A percentile compares a stretch with the other conserved stretches of the same genome.
These are phyloP conservation scores for Psophocarpus tetragonolobus DNA, from an alignment of 306 rosid genomes.

Conservation along the genomic window DNA sequence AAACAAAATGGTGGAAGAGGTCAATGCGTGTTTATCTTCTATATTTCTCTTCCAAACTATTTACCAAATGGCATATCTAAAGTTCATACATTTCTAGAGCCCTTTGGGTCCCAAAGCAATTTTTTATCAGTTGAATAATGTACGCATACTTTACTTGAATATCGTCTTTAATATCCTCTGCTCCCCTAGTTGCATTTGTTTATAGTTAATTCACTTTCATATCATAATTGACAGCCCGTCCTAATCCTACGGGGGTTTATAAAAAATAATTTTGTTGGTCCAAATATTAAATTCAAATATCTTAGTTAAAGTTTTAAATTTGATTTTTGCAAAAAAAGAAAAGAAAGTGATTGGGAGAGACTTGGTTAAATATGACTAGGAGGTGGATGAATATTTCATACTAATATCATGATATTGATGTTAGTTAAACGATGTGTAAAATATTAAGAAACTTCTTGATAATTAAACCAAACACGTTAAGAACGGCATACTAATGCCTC, in stretches of 20 bases:
- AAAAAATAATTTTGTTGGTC: conserved; percentile 33
- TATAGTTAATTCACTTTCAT: conserved; percentile 38
- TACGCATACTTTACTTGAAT: conserved; percentile 31
- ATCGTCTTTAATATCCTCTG: conserved; percentile 33
- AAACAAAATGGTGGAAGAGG: conserved; percentile 51
- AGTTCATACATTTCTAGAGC: conserved; percentile 30
- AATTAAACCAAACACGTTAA: background rate
- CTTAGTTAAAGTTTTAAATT: no score
- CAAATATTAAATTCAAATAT: no score
- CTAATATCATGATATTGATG: no score
- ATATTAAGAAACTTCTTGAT: background rate
- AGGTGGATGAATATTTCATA: no score
- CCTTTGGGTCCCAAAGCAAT: conserved; percentile 35
- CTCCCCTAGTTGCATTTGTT: conserved; percentile 52
- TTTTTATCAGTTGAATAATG: conserved; percentile 38
- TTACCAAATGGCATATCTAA: conserved; percentile 33
- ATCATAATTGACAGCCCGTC: conserved; percentile 39
- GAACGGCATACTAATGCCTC: background rate
- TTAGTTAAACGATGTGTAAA: background rate
- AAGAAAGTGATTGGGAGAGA: no score
- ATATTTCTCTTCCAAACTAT: conserved; percentile 29
- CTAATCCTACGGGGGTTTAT: conserved; percentile 34
- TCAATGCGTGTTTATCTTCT: conserved; percentile 44
- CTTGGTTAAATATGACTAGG: no score
- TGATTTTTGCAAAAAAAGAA: no score